phyloP scores from a whole-genome alignment of 2,329 filamentous ascomycete genomes.

The Gremmenia infestans region DNA sequence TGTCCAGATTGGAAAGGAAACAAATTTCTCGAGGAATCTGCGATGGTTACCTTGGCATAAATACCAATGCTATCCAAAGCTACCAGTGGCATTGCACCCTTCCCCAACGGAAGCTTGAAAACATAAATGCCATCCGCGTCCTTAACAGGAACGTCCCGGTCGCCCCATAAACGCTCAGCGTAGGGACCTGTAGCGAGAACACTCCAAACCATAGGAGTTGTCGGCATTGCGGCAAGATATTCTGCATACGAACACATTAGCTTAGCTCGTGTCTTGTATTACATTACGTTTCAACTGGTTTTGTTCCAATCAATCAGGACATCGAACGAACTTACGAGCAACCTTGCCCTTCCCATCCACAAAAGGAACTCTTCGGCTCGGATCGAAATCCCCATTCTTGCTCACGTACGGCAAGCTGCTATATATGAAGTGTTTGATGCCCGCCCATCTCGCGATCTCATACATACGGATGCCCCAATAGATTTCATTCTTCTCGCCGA shows the following conservation, averaged over 20 bases:
- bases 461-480: conserved; percentile 23
- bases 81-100: conserved; percentile 13
- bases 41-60: conserved; percentile 7
- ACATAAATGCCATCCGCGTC: neutral
- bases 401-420: conserved; percentile 13
- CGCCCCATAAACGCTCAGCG: conserved; percentile 18
- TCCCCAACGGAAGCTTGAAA: conserved; percentile 5
- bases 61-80: conserved; percentile 16
- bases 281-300: neutral
- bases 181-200: conserved; percentile 23
- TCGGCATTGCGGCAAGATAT: conserved; percentile 11
- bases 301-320: neutral
- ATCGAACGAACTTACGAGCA: neutral
- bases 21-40: too few relatives aligned
- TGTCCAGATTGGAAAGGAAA: too few relatives aligned
- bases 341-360: conserved; percentile 22
- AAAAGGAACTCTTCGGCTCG: conserved; percentile 16
- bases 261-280: neutral
- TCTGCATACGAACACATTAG: conserved; percentile 1
- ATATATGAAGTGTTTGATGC: conserved; percentile 23
- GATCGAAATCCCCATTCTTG: conserved; percentile 10
- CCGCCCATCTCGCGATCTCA: conserved; percentile 17
- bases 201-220: conserved; percentile 19
- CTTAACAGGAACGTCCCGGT: conserved; percentile 8
- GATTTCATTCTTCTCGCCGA: conserved; percentile 25